Conservation (phyloP, 192 early-diverging fungal genomes). For the Umbelopsis ramanniana region DNA sequence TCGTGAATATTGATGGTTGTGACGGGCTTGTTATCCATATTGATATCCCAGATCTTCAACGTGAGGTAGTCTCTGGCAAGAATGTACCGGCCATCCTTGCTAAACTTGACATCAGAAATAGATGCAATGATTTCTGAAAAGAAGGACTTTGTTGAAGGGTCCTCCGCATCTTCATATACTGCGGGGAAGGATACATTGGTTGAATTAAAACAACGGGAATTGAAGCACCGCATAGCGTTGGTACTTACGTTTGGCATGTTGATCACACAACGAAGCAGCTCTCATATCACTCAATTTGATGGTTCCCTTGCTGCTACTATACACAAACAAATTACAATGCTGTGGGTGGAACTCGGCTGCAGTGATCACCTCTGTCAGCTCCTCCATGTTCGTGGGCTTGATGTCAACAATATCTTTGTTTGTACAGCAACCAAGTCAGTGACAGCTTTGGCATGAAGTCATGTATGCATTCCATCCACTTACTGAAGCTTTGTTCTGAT, state of each 20-base stretch:
- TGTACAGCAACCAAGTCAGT: background rate
- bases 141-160: constrained; percentile 95
- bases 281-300: constrained; percentile 99
- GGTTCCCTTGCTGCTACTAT: constrained; percentile 97
- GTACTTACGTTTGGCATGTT: constrained; percentile 82
- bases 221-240: background rate
- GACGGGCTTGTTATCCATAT: constrained; percentile 93
- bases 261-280: constrained; percentile 91
- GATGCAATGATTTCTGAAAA: constrained; percentile 99
- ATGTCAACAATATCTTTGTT: constrained; percentile 96
- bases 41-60: constrained; percentile 98
- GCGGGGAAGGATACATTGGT: background rate
- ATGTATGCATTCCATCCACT: background rate
- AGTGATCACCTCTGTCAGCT: constrained; percentile 98
- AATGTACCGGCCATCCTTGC: constrained; percentile 94
- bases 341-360: constrained; percentile 96
- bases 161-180: constrained; percentile 96
- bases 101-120: constrained; percentile 97
- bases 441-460: background rate
- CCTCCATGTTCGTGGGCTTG: constrained; percentile 99
- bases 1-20: constrained; percentile 98
- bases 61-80: constrained; percentile 97
- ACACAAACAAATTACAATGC: constrained; percentile 98
- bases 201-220: background rate
- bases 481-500: constrained; percentile 88